Conservation (phyloP, 1,139 yeast genomes). For the Pichia inconspicua region DNA sequence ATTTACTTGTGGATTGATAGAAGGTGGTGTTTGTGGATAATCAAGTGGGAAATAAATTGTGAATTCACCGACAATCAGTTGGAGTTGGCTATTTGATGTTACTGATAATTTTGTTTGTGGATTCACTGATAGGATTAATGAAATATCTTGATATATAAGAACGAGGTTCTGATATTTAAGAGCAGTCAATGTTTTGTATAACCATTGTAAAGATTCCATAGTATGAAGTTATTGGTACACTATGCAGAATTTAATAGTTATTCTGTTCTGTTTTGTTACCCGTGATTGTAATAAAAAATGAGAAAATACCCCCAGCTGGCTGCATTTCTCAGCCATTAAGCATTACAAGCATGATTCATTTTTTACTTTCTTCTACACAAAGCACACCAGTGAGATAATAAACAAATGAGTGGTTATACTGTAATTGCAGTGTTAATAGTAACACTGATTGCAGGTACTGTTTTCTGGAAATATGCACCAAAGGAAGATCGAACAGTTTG, state of each 20-base stretch:
- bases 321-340: background rate
- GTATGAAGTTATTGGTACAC: background rate
- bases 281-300: too few species aligned
- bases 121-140: background rate
- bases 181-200: background rate
- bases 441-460: constrained; percentile 51
- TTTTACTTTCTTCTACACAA: background rate
- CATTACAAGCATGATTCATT: too few species aligned
- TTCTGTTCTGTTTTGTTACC: too few species aligned
- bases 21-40: constrained; percentile 60
- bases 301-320: background rate
- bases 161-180: background rate
- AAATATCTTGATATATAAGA: constrained; percentile 4
- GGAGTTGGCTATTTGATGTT: background rate
- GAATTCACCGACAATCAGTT: constrained; percentile 29
- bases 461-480: constrained; percentile 52
- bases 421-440: constrained; percentile 59
- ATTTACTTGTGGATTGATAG: constrained; percentile 15
- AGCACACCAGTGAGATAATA: too few species aligned
- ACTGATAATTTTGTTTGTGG: background rate
- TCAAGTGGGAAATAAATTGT: constrained; percentile 49
- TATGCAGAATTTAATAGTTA: too few species aligned
- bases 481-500: constrained; percentile 60
- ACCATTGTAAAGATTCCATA: background rate
- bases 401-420: constrained; percentile 30